Base-by-base conservation (phyloP, 2,329 filamentous ascomycete genomes). In the Alternaria panax region DNA sequence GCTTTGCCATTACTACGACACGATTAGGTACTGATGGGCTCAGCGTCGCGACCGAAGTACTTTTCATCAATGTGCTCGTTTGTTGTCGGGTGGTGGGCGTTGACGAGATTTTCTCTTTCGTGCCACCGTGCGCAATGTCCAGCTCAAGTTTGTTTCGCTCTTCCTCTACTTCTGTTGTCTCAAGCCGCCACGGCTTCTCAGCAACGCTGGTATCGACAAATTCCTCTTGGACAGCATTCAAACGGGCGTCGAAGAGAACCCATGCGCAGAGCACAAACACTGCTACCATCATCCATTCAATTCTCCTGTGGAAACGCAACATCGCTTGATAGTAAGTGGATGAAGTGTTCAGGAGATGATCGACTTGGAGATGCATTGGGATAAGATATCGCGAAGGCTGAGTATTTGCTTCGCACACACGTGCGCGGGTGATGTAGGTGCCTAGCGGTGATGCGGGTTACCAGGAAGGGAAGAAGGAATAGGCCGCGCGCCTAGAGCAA, bases 1-100 rank as follows among this genome's bases (percentile, higher is more conserved):
- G 41, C 36, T 59, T 60, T 52, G 67, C 64, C 52, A 69, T 67
- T 18, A 69, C 59, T 38, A 69, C 57, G n/a, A 69, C 55, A 25
- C 62, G 63, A 56, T 68, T 63, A 40, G 60, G 61, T 30, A 55
- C 51, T 7, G 53, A 55, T 43, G 57, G 36, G 18, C 40, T 63
- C 51, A 59, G 51, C 57, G 51, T 58, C 30, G 51, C 47, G 24
- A 57, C 24, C 30, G 45, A 59, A 54, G 42, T 57, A 47, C 16
- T 57, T 41, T 62, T 59, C 25, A 47, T 55, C 16, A 25, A n/a
- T 25, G 47, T 60, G 57, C 28, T 51, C 50, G 52, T 45, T 45
- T 54, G 47, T 52, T 54, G 57, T 51, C n/a, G 41, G 27, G 30
- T 24, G 27, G n/a, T 54, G 32, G 58, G 59, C 1, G 42, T 51